Conservation (phyloP, 148 eudicot species). For the Camellia granthamiana region DNA sequence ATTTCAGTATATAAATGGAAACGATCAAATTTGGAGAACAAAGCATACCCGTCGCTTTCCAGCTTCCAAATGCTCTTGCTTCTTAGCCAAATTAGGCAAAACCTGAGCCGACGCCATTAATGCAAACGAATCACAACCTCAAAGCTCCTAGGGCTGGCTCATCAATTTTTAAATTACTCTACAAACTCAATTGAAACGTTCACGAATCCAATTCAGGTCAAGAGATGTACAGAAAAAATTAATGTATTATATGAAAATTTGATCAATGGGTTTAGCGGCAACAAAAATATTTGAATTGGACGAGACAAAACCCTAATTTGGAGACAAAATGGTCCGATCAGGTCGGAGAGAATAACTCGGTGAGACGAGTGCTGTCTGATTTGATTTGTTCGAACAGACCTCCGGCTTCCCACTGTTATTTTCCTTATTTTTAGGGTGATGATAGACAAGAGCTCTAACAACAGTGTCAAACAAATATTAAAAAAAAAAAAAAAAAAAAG, state of each 20-base stretch:
- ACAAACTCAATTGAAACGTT: background rate
- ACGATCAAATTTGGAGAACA: background rate
- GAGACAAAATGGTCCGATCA: constrained; percentile 11
- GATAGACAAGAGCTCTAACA: too few relatives aligned
- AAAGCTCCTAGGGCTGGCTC: background rate
- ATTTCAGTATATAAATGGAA: background rate
- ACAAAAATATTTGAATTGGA: background rate
- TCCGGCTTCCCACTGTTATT: background rate
- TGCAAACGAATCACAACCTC: constrained; percentile 9
- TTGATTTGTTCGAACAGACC: constrained; percentile 7
- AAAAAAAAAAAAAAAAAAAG: too few relatives aligned
- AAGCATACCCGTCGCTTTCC: constrained; percentile 61
- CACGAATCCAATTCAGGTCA: constrained; percentile 12
- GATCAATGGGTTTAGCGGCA: background rate
- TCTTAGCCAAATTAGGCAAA: constrained; percentile 39
- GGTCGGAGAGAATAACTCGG: background rate
- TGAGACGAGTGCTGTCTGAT: too few relatives aligned
- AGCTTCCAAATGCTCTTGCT: constrained; percentile 80
- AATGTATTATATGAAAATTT: background rate
- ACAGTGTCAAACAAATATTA: too few relatives aligned
- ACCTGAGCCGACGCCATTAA: constrained; percentile 70
- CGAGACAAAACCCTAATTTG: constrained; percentile 3
- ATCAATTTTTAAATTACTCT: background rate
- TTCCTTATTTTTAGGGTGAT: background rate
- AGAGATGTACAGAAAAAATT: background rate